Evolutionary conservation across 2,329 filamentous ascomycete species (phyloP).

Genomic region (Monilinia aucupariae): DNA sequence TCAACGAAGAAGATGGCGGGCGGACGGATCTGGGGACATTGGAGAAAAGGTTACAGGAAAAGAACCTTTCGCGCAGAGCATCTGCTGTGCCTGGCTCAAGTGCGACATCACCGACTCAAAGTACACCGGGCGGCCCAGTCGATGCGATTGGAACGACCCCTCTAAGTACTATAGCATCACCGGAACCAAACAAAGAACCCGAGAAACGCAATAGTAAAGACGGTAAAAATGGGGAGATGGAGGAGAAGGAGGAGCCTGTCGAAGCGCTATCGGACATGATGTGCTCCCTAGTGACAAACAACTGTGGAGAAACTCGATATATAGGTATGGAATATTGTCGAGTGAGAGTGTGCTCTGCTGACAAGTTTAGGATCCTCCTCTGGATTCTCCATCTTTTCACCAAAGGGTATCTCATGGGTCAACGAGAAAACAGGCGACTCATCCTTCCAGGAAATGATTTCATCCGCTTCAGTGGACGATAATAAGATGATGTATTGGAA

Average conservation of each 20-base stretch:
- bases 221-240: constrained; percentile 34
- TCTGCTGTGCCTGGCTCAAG: constrained; percentile 30
- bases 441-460: constrained; percentile 93
- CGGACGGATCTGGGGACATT: constrained; percentile 82
- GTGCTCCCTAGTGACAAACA: constrained; percentile 95
- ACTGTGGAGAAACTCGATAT: constrained; percentile 89
- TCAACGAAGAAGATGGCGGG: constrained; percentile 79
- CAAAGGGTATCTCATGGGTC: constrained; percentile 97
- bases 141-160: constrained; percentile 39
- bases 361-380: constrained; percentile 72
- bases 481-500: constrained; percentile 98
- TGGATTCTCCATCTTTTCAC: constrained; percentile 97
- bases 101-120: constrained; percentile 37
- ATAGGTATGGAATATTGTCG: constrained; percentile 60
- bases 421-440: constrained; percentile 95
- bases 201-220: constrained; percentile 31
- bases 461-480: constrained; percentile 81
- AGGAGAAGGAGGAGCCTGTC: constrained; percentile 62
- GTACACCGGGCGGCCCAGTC: constrained; percentile 38
- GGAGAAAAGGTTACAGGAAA: constrained; percentile 67
- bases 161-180: constrained; percentile 45
- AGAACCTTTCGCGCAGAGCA: constrained; percentile 37
- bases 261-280: constrained; percentile 95
- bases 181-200: constrained; percentile 37
- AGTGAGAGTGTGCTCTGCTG: constrained; percentile 2